Evolutionary conservation across 345 rosid genomes (phyloP).

Genomic region (Rhizophora apiculata): DNA sequence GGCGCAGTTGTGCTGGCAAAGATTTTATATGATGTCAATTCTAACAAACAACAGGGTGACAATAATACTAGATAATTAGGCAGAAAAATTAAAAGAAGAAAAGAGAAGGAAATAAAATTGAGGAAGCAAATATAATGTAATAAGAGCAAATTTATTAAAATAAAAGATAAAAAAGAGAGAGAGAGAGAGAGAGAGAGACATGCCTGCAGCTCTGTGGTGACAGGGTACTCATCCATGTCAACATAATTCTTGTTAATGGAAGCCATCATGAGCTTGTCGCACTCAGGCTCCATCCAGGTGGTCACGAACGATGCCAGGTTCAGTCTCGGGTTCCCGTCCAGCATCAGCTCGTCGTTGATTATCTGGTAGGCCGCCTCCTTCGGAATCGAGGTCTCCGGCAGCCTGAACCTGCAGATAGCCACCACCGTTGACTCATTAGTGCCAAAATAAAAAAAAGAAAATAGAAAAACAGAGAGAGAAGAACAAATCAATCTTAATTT

Average conservation of each 20-base stretch:
- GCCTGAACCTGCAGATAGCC: slow-evolving; percentile 19
- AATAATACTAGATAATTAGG: too few species aligned
- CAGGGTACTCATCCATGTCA: slow-evolving; percentile 37
- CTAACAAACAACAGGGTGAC: too few species aligned
- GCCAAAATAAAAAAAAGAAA: neutral
- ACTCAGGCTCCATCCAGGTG: slow-evolving; percentile 38
- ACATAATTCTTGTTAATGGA: slow-evolving; percentile 33
- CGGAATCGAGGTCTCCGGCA: slow-evolving; percentile 28
- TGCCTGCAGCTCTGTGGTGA: slow-evolving; percentile 35
- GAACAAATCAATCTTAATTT: too few species aligned
- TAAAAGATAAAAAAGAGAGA: neutral
- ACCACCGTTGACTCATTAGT: too few species aligned
- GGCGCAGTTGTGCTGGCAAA: too few species aligned
- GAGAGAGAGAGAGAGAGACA: neutral
- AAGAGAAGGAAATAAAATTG: too few species aligned
- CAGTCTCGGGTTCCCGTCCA: slow-evolving; percentile 35
- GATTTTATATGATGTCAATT: too few species aligned
- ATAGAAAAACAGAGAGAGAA: too few species aligned
- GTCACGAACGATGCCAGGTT: slow-evolving; percentile 34
- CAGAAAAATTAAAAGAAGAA: too few species aligned
- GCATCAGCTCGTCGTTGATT: slow-evolving; percentile 34
- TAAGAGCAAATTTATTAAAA: too few species aligned
- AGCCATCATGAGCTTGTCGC: slow-evolving; percentile 32
- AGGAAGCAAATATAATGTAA: too few species aligned
- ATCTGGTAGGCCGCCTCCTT: slow-evolving; percentile 36